Conservation (phyloP, 805 yeast species). For the Clavispora carvajalis region DNA sequence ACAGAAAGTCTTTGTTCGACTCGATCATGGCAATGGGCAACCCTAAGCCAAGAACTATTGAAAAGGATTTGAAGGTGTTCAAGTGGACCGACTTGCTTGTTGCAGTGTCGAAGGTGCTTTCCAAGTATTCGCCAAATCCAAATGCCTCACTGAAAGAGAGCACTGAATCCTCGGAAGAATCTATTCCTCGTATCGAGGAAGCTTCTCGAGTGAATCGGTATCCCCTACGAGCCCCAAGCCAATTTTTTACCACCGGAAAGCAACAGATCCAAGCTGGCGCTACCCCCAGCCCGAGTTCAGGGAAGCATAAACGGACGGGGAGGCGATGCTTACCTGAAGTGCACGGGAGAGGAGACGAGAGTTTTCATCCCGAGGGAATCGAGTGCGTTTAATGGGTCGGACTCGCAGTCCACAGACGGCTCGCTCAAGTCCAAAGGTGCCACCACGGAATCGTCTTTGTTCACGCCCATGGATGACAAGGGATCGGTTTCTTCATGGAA, state of each 20-base stretch:
- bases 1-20: constrained; percentile 19
- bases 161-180: too few relatives aligned
- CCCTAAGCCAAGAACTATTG: constrained; percentile 67
- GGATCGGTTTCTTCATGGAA: neutral
- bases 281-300: neutral
- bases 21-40: constrained; percentile 53
- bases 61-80: constrained; percentile 65
- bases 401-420: neutral
- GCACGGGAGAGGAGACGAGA: neutral
- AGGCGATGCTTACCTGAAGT: too few relatives aligned
- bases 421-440: neutral
- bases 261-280: neutral
- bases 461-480: neutral
- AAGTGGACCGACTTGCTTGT: constrained; percentile 49
- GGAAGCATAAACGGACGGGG: too few relatives aligned
- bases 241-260: neutral
- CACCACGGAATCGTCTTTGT: neutral
- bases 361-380: neutral
- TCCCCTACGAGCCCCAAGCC: constrained; percentile 1
- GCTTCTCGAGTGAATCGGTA: neutral
- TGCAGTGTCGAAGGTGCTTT: constrained; percentile 53
- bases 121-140: constrained; percentile 43
- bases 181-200: too few relatives aligned
- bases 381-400: neutral
- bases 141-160: neutral